Conservation (phyloP, 306 rosid species). For the Dalbergia cultrata region DNA sequence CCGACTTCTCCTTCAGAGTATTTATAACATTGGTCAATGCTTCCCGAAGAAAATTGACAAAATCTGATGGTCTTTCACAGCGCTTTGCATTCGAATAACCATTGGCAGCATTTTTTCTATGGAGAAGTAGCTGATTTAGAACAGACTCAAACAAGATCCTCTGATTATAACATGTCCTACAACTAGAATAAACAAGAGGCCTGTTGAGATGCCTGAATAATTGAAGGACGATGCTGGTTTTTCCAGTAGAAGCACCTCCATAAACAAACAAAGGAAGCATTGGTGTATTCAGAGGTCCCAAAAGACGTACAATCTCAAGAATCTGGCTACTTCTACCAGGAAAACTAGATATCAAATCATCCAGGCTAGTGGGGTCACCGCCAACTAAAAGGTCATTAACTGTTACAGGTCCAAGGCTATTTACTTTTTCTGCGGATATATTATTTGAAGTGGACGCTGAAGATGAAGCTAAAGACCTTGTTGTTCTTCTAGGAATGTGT, state of each 20-base stretch:
- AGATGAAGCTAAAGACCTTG: slow-evolving; percentile 65
- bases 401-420: slow-evolving; percentile 53
- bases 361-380: slow-evolving; percentile 68
- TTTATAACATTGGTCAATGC: slow-evolving; percentile 67
- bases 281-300: slow-evolving; percentile 84
- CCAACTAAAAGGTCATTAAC: slow-evolving; percentile 75
- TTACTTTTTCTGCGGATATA: slow-evolving; percentile 49
- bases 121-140: slow-evolving; percentile 78
- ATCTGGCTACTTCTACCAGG: slow-evolving; percentile 78
- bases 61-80: slow-evolving; percentile 87
- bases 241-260: slow-evolving; percentile 84
- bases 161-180: slow-evolving; percentile 79
- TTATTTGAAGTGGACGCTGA: slow-evolving; percentile 53
- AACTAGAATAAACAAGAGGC: slow-evolving; percentile 88
- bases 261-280: slow-evolving; percentile 82
- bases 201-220: slow-evolving; percentile 78
- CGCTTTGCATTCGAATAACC: slow-evolving; percentile 76
- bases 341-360: slow-evolving; percentile 69
- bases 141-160: slow-evolving; percentile 84
- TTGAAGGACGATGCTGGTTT: slow-evolving; percentile 77
- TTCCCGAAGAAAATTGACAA: slow-evolving; percentile 76
- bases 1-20: slow-evolving; percentile 58
- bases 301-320: slow-evolving; percentile 64
- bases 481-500: slow-evolving; percentile 65
- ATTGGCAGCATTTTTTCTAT: slow-evolving; percentile 71